Base-by-base conservation (phyloP, 2,329 filamentous ascomycete genomes). In the Fusarium irregulare region DNA sequence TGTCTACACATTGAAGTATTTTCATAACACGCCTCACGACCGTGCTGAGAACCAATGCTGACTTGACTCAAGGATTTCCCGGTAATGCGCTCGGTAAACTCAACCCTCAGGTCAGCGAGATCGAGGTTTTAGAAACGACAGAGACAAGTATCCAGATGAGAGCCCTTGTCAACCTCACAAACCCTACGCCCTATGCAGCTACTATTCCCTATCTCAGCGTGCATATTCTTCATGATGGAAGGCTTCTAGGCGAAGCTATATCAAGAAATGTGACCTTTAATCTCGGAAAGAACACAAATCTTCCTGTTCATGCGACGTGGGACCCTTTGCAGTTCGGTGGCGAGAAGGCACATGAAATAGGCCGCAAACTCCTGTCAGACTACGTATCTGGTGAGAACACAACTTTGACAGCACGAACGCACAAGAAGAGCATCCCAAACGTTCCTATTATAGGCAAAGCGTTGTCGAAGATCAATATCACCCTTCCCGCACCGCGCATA, bases 321-420 rank as follows among this genome's bases (percentile, higher is more conserved):
- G 88, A 92, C 70, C 94, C 94, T 1, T 79, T 83, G 6, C 57
- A 65, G 3, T 85, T 87, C 63, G 88, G 89, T 40, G 93, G 92
- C 12, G 73, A 84, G n/a, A 77, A 84, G 56, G 92, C 89, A 4
- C 84, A 84, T 45, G 78, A 83, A 28, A 85, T 90, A 66, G 94
- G 92, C 3, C 86, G 88, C 56, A 87, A 94, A 48, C 82, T 98
- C 21, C 80, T 98, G 12, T 97, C 93, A 4, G 89, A 93, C 73
- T 98, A 96, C 75, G 83, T 98, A 13, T 98, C 94, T 6, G 94
- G 94, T 11, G 90, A 87, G 78, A 98, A 98, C 80, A 94, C 92
- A 2, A 93, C 89, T 21, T 81, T 98, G 46, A 92, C 90, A 0
- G 80, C 97, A 12, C 88, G 88, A 76, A 87, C 91, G 4, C 92